phyloP scores from a whole-genome alignment of 2,329 filamentous ascomycete species.

The Ophiocordyceps unilateralis region DNA sequence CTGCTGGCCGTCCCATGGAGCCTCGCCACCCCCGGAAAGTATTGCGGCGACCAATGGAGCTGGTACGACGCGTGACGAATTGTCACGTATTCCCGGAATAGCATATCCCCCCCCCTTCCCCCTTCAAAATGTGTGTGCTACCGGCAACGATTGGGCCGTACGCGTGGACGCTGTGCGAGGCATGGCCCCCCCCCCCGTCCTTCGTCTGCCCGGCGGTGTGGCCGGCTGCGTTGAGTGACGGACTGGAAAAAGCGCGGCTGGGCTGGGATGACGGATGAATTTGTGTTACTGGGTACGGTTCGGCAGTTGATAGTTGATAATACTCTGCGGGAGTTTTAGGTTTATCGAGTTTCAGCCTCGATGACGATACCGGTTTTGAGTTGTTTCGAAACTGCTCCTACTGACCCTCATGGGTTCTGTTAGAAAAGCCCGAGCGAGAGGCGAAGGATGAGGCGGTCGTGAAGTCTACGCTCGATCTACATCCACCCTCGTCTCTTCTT shows the following conservation, averaged over 20 bases:
- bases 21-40: too few species aligned
- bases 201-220: background rate
- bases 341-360: too few species aligned
- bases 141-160: background rate
- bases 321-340: too few species aligned
- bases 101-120: background rate
- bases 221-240: background rate
- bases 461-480: too few species aligned
- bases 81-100: background rate
- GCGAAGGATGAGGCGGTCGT: too few species aligned
- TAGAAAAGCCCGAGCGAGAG: too few species aligned
- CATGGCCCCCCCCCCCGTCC: too few species aligned
- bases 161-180: background rate
- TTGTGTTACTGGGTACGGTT: background rate
- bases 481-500: too few species aligned
- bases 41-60: background rate
- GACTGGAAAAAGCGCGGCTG: background rate
- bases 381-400: too few species aligned
- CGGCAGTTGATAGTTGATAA: too few species aligned
- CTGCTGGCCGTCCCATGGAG: background rate
- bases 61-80: background rate
- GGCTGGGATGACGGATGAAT: background rate
- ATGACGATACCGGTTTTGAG: too few species aligned
- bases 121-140: background rate
- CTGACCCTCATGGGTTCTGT: too few species aligned